A percentile compares a stretch with the other conserved stretches of the same genome.
phyloP scores from a whole-genome alignment of 768 basidiomycete genomes.

The Rhodotorula graminis region DNA sequence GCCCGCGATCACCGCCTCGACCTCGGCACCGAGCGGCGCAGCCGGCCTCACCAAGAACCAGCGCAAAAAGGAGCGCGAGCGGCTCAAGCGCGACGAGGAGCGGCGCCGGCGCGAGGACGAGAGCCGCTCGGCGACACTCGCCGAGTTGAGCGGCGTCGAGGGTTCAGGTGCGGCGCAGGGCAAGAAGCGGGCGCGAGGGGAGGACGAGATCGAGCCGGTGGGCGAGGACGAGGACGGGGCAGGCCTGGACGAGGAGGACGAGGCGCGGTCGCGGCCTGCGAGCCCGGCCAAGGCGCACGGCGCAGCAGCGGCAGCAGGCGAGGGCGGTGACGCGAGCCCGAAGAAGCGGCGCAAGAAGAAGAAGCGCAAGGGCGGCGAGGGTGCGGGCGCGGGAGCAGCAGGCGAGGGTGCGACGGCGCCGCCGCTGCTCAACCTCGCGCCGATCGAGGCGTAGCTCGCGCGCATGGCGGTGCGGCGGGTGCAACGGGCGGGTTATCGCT shows the following conservation, averaged over 20 bases:
- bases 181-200: neutral
- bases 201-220: neutral
- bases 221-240: neutral
- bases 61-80: slow-evolving; percentile 30
- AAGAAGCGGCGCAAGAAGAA: no score
- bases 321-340: neutral
- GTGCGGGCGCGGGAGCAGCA: neutral
- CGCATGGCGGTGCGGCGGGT: no score
- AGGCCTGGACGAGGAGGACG: neutral
- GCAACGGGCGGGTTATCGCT: no score
- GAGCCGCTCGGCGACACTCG: slow-evolving; percentile 9
- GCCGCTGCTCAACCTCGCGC: slow-evolving; percentile 2
- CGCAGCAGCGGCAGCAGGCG: neutral
- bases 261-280: neutral
- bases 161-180: no score
- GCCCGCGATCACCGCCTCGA: neutral
- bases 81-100: neutral
- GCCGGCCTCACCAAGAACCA: slow-evolving; percentile 26
- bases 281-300: neutral
- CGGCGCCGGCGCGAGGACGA: slow-evolving; percentile 13
- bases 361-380: slow-evolving; percentile 1
- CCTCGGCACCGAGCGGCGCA: neutral
- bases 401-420: neutral
- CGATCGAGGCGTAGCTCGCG: neutral
- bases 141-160: neutral